These are phyloP conservation scores for Parachaetomium inaequale DNA, from an alignment of 495 filamentous ascomycete genomes.

Conservation along the genomic window DNA sequence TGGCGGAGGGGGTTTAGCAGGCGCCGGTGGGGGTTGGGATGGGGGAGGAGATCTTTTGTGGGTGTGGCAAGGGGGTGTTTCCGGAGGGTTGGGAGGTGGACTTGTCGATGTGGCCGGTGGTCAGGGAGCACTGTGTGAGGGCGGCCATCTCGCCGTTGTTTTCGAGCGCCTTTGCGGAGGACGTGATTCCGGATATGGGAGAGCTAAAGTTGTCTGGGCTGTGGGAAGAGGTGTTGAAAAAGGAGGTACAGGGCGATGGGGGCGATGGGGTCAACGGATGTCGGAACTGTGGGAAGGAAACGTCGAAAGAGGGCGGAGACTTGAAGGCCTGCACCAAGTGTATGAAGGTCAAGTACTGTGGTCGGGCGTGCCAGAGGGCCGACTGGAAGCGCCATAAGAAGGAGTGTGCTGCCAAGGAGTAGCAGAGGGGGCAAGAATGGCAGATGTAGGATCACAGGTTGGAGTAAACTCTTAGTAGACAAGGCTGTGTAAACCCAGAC, in stretches of 20 bases:
- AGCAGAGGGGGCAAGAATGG: no score
- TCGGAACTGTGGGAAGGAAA: not conserved
- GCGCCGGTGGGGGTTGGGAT: not conserved
- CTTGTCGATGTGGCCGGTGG: not conserved
- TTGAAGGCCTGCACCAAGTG: slow-evolving; percentile 26
- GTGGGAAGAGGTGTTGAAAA: not conserved
- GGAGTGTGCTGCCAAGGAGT: slow-evolving; percentile 14
- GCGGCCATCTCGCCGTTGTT: slow-evolving; percentile 7
- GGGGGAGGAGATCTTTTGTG: not conserved
- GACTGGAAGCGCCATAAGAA: slow-evolving; percentile 32
- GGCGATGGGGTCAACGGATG: not conserved
- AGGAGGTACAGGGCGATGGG: not conserved
- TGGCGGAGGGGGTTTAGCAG: not conserved
- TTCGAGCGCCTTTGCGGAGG: slow-evolving; percentile 3
- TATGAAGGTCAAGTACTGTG: slow-evolving; percentile 25
- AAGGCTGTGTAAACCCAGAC: no score
- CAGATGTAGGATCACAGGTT: not conserved
- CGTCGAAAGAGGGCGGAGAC: slow-evolving; percentile 6
- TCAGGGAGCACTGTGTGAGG: not conserved
- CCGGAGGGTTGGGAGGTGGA: not conserved
- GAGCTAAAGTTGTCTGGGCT: not conserved
- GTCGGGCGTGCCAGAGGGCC: slow-evolving; percentile 20
- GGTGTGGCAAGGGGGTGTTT: slow-evolving; percentile 7
- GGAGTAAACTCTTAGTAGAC: no score
- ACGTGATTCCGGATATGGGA: not conserved